Evolutionary conservation across 1,284 basidiomycete genomes (phyloP).

Genomic region (Puccinia polysora): DNA sequence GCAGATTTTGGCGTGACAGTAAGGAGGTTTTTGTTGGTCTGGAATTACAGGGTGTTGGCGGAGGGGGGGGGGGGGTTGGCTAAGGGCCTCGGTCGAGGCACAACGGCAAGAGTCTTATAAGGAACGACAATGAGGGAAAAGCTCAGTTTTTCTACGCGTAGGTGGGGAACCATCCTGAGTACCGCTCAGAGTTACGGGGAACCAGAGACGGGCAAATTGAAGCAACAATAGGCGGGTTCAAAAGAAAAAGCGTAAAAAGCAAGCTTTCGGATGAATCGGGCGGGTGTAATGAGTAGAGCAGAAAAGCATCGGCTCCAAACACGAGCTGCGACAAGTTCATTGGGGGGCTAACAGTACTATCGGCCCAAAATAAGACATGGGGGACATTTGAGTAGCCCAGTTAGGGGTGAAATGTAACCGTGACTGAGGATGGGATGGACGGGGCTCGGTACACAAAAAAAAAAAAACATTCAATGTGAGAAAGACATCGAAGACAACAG

Average conservation of each 20-base stretch:
- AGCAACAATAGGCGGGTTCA: too few relatives aligned
- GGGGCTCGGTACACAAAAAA: conserved; percentile 6
- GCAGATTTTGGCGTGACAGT: too few relatives aligned
- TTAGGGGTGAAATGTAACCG: not conserved
- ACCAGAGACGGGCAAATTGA: too few relatives aligned
- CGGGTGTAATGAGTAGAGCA: too few relatives aligned
- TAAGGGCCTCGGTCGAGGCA: too few relatives aligned
- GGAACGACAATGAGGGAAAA: conserved; percentile 2
- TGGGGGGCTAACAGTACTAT: not conserved
- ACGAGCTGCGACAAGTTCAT: too few relatives aligned
- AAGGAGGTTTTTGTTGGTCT: too few relatives aligned
- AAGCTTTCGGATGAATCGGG: too few relatives aligned
- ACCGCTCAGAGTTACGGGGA: not conserved
- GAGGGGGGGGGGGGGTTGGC: too few relatives aligned
- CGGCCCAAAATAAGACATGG: not conserved
- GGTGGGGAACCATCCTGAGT: not conserved
- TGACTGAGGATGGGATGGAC: not conserved
- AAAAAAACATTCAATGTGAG: not conserved
- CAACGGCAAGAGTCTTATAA: conserved; percentile 8
- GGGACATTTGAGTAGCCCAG: not conserved
- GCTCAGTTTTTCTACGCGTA: conserved; percentile 12
- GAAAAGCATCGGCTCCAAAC: too few relatives aligned
- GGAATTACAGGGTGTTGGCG: not conserved
- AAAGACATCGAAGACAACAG: not conserved
- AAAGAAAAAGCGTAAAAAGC: too few relatives aligned